Conservation (phyloP, 805 yeast species). For the Spathaspora girioi region DNA sequence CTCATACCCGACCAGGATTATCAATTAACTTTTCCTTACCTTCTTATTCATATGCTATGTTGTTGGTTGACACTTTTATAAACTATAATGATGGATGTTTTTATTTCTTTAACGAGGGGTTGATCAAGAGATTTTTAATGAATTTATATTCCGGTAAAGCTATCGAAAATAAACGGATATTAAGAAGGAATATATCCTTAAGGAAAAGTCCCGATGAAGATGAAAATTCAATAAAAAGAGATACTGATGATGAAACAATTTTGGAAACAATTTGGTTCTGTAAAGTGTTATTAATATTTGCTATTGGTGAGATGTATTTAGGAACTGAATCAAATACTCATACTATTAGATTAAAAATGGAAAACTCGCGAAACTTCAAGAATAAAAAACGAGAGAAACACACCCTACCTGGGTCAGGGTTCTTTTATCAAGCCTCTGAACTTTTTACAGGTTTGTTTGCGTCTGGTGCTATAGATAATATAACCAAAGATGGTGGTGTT, state of each 20-base stretch:
- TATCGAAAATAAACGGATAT: conserved; percentile 33
- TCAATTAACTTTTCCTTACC: conserved; percentile 72
- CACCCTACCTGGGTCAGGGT: conserved; percentile 74
- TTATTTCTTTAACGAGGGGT: conserved; percentile 79
- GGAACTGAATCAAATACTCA: conserved; percentile 69
- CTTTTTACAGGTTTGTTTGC: conserved; percentile 73
- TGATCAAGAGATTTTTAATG: conserved; percentile 63
- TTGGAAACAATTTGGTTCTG: conserved; percentile 80
- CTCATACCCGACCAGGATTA: conserved; percentile 64
- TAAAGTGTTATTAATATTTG: conserved; percentile 67
- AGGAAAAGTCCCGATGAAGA: conserved; percentile 24
- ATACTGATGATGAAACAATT: conserved; percentile 51
- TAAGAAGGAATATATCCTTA: conserved; percentile 29
- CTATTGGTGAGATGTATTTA: conserved; percentile 78
- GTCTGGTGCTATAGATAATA: conserved; percentile 74
- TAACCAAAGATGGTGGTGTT: conserved; percentile 75
- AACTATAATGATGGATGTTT: conserved; percentile 83
- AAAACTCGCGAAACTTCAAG: conserved; percentile 7
- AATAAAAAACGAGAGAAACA: conserved; percentile 19
- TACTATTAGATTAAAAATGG: conserved; percentile 11
- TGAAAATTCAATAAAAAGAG: conserved; percentile 41
- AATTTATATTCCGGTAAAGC: conserved; percentile 55
- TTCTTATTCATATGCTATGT: conserved; percentile 70
- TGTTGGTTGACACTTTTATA: conserved; percentile 70
- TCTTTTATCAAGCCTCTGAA: conserved; percentile 76